Evolutionary conservation across 495 filamentous ascomycete genomes (phyloP), one percentile per base, ranked within the genome.

Genomic region (Aspergillus taichungensis): DNA sequence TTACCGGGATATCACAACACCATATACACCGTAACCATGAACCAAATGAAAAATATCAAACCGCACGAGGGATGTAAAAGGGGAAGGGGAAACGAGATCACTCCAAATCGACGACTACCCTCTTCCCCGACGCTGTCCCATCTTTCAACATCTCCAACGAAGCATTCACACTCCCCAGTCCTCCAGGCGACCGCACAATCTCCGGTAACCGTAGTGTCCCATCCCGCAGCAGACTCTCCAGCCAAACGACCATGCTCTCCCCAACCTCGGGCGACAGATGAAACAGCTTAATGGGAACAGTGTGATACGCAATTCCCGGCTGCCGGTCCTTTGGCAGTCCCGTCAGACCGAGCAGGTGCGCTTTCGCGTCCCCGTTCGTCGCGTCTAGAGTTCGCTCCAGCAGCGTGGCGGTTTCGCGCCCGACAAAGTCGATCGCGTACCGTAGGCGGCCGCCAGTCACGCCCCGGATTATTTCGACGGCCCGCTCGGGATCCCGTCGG

Each of bases 231-330:
- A 86, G 55, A 30, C 62, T 57, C 55, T 85, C 81, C 47, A 83
- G 55, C 82, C 81, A 86, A 12, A 51, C 49, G 5, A 78, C 74
- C 54, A 82, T 54, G 6, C 56, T 58, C 39, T 77, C 74, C 1
- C 82, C 82, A 0, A 84, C 68, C 3, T 62, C 59, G 0, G 75
- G 68, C 3, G 76, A 72, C 40, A 74, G 69, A 50, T 86, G 82
- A 51, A 84, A 86, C 18, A 83, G 47, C 57, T 85, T 86, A 41
- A 86, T 83, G 0, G 82, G 82, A 13, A 85, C 76, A 5, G 68
- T 78, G 45, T 86, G 80, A 38, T 73, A 68, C 13, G 55, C 55
- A 12, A 82, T 68, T 8, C 71, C 67, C 0, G 63, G 47, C 3
- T 64, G 49, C 8, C 52, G 49, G 40, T 67, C 63, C 52, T 81